phyloP scores from a whole-genome alignment of 148 eudicot species.

The Diospyros lotus region DNA sequence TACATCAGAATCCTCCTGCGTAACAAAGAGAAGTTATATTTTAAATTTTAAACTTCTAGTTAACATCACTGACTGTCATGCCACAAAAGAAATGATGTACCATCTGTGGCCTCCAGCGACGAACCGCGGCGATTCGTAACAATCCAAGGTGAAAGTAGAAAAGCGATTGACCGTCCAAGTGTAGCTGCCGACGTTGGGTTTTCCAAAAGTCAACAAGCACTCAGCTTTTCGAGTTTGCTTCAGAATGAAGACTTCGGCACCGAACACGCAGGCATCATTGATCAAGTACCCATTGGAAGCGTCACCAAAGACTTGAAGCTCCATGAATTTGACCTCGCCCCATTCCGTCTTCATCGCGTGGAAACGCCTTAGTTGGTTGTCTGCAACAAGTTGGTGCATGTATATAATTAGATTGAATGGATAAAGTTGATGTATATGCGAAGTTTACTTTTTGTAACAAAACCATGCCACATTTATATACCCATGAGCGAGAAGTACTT shows the following conservation, averaged over 20 bases:
- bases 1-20: conserved; percentile 15
- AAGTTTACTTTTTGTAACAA: no score
- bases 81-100: conserved; percentile 2
- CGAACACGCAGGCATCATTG: conserved; percentile 18
- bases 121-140: conserved; percentile 16
- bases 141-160: background rate
- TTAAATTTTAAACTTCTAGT: no score
- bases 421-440: no score
- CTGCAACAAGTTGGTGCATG: background rate
- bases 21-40: no score
- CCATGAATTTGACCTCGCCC: conserved; percentile 15
- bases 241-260: conserved; percentile 18
- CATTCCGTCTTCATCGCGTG: conserved; percentile 22
- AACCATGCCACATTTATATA: no score
- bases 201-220: conserved; percentile 7
- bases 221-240: conserved; percentile 21
- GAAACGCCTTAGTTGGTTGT: conserved; percentile 11
- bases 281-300: conserved; percentile 20
- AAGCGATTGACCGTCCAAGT: conserved; percentile 17
- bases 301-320: conserved; percentile 9
- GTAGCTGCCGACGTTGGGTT: background rate
- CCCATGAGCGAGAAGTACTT: no score
- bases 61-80: no score
- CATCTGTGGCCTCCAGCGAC: conserved; percentile 17
- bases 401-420: background rate